Conservation (phyloP, 805 yeast species). For the Debaryomyces prosopidis region DNA sequence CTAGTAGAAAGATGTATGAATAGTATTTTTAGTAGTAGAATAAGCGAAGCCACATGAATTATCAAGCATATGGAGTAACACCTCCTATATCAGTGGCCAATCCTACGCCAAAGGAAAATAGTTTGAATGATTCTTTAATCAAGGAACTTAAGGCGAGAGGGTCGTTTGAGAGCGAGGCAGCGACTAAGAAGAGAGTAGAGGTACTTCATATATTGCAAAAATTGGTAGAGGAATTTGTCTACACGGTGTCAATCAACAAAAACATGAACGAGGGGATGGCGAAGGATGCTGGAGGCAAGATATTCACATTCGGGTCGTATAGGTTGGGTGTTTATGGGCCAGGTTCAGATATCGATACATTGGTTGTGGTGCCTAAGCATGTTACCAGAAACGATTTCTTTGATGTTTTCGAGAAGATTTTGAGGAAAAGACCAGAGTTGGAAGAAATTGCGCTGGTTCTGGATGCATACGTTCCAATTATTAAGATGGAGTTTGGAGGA, state of each 20-base stretch:
- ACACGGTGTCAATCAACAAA: slow-evolving; percentile 71
- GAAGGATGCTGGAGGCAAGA: slow-evolving; percentile 93
- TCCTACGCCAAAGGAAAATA: slow-evolving; percentile 79
- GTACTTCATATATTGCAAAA: slow-evolving; percentile 72
- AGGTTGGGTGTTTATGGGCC: slow-evolving; percentile 96
- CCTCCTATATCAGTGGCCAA: slow-evolving; percentile 83
- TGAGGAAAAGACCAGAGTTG: slow-evolving; percentile 74
- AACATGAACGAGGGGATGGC: slow-evolving; percentile 99
- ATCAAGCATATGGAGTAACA: slow-evolving; percentile 60
- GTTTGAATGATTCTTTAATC: slow-evolving; percentile 72
- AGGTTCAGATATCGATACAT: slow-evolving; percentile 95
- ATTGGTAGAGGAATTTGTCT: slow-evolving; percentile 79
- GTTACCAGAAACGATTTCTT: slow-evolving; percentile 90
- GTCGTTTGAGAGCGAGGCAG: slow-evolving; percentile 86
- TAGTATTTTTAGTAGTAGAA: too few species aligned
- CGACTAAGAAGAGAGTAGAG: slow-evolving; percentile 76
- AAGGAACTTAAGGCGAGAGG: slow-evolving; percentile 78
- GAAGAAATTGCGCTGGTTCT: slow-evolving; percentile 93
- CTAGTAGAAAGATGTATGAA: too few species aligned
- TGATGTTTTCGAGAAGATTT: slow-evolving; percentile 68
- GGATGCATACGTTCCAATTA: slow-evolving; percentile 97
- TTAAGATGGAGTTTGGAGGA: slow-evolving; percentile 83
- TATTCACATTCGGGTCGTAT: slow-evolving; percentile 95
- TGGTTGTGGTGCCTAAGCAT: slow-evolving; percentile 96
- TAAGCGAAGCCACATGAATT: slow-evolving; percentile 14